Conservation (phyloP, 1,139 yeast genomes). For the Sugiyamaella japonica region DNA sequence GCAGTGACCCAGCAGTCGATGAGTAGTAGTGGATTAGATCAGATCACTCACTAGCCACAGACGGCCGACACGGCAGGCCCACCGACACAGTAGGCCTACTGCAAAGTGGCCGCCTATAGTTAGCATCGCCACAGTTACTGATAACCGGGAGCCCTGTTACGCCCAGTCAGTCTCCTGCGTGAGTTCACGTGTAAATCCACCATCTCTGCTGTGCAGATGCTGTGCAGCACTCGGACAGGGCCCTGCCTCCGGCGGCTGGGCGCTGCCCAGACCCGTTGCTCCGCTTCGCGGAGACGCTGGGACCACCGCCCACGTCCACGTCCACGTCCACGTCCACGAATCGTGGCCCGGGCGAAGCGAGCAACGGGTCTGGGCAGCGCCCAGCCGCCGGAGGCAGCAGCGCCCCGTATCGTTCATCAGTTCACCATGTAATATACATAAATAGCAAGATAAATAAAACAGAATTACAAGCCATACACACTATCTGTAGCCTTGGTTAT, state of each 20-base stretch:
- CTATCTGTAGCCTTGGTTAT: slow-evolving; percentile 14
- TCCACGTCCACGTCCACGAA: no score
- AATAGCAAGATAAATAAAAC: no score
- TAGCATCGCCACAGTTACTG: background rate
- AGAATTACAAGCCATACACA: no score
- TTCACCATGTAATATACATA: background rate
- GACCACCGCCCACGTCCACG: no score
- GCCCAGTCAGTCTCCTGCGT: background rate
- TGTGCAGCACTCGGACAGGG: background rate
- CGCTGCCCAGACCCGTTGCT: background rate
- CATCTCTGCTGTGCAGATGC: background rate
- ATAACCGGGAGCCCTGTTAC: background rate
- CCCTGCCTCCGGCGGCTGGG: background rate
- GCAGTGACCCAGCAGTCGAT: no score
- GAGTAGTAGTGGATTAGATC: no score
- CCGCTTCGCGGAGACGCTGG: background rate
- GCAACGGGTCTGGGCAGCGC: slow-evolving; percentile 2
- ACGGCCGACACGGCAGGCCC: no score
- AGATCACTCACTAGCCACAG: no score
- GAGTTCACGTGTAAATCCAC: background rate
- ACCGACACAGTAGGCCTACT: no score
- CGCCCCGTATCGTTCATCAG: no score
- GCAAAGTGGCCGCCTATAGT: no score
- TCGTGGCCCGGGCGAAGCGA: background rate
- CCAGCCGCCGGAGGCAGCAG: slow-evolving; percentile 2